Percentiles rank a stretch among this genome's conserved stretches.
These are phyloP conservation scores for Trichoderma sp. DNA, from an alignment of 2,329 filamentous ascomycete genomes.

Conservation along the genomic window DNA sequence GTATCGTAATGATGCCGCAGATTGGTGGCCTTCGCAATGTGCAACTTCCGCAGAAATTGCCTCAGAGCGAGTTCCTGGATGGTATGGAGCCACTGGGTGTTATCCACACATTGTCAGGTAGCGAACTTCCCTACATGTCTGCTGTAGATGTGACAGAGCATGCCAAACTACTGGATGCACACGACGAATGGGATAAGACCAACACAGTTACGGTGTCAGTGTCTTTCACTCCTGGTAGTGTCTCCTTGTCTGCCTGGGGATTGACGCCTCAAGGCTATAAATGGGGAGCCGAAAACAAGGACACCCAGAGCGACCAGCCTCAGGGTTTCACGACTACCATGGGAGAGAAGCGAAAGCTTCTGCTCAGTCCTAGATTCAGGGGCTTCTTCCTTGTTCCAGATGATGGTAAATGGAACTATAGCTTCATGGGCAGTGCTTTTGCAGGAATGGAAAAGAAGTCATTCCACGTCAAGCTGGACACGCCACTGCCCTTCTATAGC, in stretches of 20 bases:
- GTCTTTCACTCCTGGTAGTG: conserved; percentile 93
- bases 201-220: conserved; percentile 94
- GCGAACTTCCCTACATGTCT: conserved; percentile 95
- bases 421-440: conserved; percentile 92
- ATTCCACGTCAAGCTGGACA: conserved; percentile 90
- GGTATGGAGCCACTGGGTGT: conserved; percentile 86
- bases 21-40: conserved; percentile 91
- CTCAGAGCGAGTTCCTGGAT: conserved; percentile 86
- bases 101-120: conserved; percentile 93
- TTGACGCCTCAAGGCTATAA: conserved; percentile 90
- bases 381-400: conserved; percentile 97
- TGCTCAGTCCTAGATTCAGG: conserved; percentile 88
- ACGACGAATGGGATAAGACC: conserved; percentile 64
- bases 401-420: conserved; percentile 91
- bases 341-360: conserved; percentile 91
- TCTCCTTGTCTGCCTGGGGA: conserved; percentile 90
- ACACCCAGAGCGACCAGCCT: conserved; percentile 86
- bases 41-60: conserved; percentile 83
- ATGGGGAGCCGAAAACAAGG: conserved; percentile 96
- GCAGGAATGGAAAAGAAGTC: conserved; percentile 84
- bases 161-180: conserved; percentile 80
- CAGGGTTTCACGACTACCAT: conserved; percentile 89
- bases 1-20: conserved; percentile 96
- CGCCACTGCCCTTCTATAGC: conserved; percentile 84
- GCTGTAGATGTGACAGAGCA: conserved; percentile 93